phyloP scores from a whole-genome alignment of 1,284 basidiomycete genomes.

The Leccinum solheimii region DNA sequence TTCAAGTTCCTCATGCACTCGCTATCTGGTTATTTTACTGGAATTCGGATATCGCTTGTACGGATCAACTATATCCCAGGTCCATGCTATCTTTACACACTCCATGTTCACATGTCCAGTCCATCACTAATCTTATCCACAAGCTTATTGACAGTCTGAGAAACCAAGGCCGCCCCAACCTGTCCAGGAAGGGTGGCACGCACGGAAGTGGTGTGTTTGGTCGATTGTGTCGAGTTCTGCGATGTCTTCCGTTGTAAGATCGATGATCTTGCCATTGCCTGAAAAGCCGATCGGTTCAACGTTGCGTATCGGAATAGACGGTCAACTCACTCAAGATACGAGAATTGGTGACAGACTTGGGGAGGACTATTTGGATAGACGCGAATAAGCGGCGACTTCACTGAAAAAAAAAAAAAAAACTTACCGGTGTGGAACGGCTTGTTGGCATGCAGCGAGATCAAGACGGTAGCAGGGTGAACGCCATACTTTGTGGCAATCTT shows the following conservation, averaged over 20 bases:
- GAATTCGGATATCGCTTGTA: not conserved
- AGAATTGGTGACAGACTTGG: conserved; percentile 56
- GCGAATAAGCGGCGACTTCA: not conserved
- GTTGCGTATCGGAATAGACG: not conserved
- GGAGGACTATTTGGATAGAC: conserved; percentile 43
- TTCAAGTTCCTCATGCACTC: conserved; percentile 1
- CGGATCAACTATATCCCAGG: conserved; percentile 1
- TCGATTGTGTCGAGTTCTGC: conserved; percentile 53
- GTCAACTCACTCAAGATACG: conserved; percentile 41
- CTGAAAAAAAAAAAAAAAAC: conserved; percentile 7
- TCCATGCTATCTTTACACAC: conserved; percentile 1
- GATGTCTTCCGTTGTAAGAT: conserved; percentile 57
- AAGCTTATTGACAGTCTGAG: conserved; percentile 46
- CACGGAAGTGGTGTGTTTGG: conserved; percentile 56
- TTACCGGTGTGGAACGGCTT: conserved; percentile 51
- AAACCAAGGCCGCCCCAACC: conserved; percentile 62
- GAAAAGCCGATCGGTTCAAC: not conserved
- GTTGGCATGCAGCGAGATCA: conserved; percentile 39
- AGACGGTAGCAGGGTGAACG: not conserved
- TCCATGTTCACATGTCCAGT: conserved; percentile 7
- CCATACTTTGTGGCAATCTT: conserved; percentile 54
- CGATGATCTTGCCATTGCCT: conserved; percentile 48
- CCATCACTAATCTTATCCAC: not conserved
- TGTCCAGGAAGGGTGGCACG: conserved; percentile 58
- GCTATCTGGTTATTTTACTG: conserved; percentile 8